These are phyloP conservation scores for Colletotrichum gloeosporioides DNA, from an alignment of 2,329 filamentous ascomycete genomes.

Conservation along the genomic window DNA sequence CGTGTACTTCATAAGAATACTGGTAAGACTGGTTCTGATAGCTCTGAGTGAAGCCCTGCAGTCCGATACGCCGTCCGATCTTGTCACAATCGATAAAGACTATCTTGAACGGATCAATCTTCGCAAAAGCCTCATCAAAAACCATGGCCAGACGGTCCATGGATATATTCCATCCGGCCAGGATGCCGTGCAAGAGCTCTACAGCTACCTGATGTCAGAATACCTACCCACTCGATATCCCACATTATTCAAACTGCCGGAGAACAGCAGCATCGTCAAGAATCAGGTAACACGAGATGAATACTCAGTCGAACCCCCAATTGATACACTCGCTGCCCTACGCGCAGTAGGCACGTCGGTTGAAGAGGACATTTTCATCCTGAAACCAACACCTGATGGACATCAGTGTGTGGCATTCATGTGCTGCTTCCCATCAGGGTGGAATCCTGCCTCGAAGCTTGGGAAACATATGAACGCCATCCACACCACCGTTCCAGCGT, in stretches of 20 bases:
- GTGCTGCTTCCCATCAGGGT: slow-evolving; percentile 58
- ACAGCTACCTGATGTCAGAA: slow-evolving; percentile 35
- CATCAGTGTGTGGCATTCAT: slow-evolving; percentile 53
- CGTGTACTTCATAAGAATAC: background rate
- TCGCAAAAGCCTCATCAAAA: slow-evolving; percentile 36
- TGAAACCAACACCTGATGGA: slow-evolving; percentile 44
- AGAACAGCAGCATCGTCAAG: background rate
- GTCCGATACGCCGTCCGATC: slow-evolving; percentile 28
- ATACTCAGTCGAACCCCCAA: slow-evolving; percentile 32
- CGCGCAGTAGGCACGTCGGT: slow-evolving; percentile 51
- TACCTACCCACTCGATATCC: background rate
- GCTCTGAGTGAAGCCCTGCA: background rate
- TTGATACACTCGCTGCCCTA: slow-evolving; percentile 39
- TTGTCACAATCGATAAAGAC: slow-evolving; percentile 57
- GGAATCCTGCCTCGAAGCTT: slow-evolving; percentile 55
- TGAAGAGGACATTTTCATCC: slow-evolving; percentile 60
- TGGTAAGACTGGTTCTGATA: slow-evolving; percentile 7
- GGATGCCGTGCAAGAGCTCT: slow-evolving; percentile 54
- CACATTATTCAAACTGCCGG: background rate
- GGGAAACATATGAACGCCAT: slow-evolving; percentile 53
- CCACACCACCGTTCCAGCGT: slow-evolving; percentile 57
- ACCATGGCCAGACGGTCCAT: slow-evolving; percentile 47
- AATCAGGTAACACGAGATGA: slow-evolving; percentile 44
- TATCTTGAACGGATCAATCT: slow-evolving; percentile 49
- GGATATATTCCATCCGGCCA: slow-evolving; percentile 44